phyloP scores from a whole-genome alignment of 2,329 filamentous ascomycete genomes.

The Amylocarpus encephaloides region DNA sequence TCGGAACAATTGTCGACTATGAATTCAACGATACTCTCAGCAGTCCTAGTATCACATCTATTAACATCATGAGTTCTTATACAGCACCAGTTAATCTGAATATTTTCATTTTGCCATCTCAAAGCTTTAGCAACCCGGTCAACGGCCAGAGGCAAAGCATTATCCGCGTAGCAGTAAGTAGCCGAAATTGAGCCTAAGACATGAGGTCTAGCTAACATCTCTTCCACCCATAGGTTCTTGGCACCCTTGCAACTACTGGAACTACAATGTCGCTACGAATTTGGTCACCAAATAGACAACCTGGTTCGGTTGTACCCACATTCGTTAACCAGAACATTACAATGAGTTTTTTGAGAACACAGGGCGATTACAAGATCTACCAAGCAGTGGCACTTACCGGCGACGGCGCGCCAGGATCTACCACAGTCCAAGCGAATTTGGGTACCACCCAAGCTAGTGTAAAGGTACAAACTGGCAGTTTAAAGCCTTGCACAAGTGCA shows the following conservation, averaged over 20 bases:
- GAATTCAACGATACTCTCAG: slow-evolving; percentile 11
- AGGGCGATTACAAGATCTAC: not conserved
- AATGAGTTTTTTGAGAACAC: not conserved
- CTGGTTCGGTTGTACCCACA: not conserved
- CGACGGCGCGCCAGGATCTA: not conserved
- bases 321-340: not conserved
- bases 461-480: no score
- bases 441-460: not conserved
- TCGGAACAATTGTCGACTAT: slow-evolving; percentile 13
- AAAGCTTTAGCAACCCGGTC: slow-evolving; percentile 1
- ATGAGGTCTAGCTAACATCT: not conserved
- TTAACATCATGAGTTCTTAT: slow-evolving; percentile 11
- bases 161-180: slow-evolving; percentile 12
- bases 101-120: slow-evolving; percentile 15
- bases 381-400: not conserved
- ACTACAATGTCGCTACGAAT: not conserved
- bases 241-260: not conserved
- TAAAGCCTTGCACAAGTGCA: no score
- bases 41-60: slow-evolving; percentile 4
- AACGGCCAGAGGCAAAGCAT: slow-evolving; percentile 1
- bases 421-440: not conserved
- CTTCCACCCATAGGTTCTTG: not conserved
- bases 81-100: slow-evolving; percentile 15
- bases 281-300: not conserved
- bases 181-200: not conserved